A percentile compares a stretch with the other conserved stretches of the same genome.
Evolutionary conservation across 2,329 filamentous ascomycete genomes (phyloP).

Genomic region (Tolypocladium pustulatum): DNA sequence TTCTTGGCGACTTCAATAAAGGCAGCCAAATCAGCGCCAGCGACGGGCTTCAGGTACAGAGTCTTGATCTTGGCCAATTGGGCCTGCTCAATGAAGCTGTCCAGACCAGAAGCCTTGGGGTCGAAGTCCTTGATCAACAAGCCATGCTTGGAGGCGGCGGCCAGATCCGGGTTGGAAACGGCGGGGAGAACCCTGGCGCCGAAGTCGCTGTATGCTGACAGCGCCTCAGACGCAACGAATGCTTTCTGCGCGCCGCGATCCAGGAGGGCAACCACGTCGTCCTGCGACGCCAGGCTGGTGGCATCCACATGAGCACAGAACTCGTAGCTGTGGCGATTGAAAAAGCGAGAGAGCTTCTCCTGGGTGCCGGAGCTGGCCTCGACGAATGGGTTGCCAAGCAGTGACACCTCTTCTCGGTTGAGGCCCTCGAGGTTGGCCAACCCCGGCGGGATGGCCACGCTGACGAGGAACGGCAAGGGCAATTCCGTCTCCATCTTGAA

Average conservation of each 20-base stretch:
- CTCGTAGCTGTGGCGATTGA: slow-evolving; percentile 38
- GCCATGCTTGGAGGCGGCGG: slow-evolving; percentile 35
- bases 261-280: slow-evolving; percentile 70
- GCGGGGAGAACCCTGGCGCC: slow-evolving; percentile 45
- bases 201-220: slow-evolving; percentile 47
- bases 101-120: slow-evolving; percentile 25
- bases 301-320: slow-evolving; percentile 67
- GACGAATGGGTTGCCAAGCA: slow-evolving; percentile 49
- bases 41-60: slow-evolving; percentile 39
- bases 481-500: slow-evolving; percentile 51
- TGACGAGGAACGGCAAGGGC: slow-evolving; percentile 52
- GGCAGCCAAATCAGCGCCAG: slow-evolving; percentile 33
- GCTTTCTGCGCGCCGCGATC: slow-evolving; percentile 78
- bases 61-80: slow-evolving; percentile 34
- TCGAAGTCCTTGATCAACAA: slow-evolving; percentile 45
- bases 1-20: slow-evolving; percentile 38
- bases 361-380: slow-evolving; percentile 38
- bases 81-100: slow-evolving; percentile 32
- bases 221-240: slow-evolving; percentile 64
- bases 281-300: slow-evolving; percentile 53
- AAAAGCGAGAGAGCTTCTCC: slow-evolving; percentile 33
- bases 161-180: slow-evolving; percentile 34
- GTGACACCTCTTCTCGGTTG: slow-evolving; percentile 44
- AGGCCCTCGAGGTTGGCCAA: slow-evolving; percentile 41
- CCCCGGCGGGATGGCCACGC: slow-evolving; percentile 40